A percentile compares a stretch with the other conserved stretches of the same genome.
Conservation (phyloP, 129 eudicot species). For the Logfia minima region DNA sequence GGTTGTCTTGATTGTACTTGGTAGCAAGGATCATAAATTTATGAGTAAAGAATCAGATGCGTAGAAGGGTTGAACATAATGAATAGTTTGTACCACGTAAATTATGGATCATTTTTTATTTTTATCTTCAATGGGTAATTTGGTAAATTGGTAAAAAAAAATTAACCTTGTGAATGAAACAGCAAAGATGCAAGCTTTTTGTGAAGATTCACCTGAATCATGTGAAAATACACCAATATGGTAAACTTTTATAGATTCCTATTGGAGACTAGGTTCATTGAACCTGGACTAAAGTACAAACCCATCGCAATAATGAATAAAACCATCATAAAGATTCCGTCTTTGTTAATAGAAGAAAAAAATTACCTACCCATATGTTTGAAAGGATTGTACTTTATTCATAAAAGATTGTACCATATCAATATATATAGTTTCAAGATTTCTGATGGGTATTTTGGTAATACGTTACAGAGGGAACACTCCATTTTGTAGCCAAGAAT, state of each 20-base stretch:
- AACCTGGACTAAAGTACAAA: conserved; percentile 14
- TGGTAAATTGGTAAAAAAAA: neutral
- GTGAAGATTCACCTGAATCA: neutral
- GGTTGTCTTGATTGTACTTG: conserved; percentile 8
- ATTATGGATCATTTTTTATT: neutral
- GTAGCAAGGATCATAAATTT: neutral
- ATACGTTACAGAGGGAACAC: conserved; percentile 70
- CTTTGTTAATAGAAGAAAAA: neutral
- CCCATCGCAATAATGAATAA: neutral
- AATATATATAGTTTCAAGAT: neutral
- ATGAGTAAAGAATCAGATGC: neutral
- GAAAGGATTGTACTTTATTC: conserved; percentile 8
- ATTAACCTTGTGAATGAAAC: neutral
- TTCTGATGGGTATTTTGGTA: conserved; percentile 30
- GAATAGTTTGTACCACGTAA: neutral
- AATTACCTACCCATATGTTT: neutral
- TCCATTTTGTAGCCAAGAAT: conserved; percentile 93
- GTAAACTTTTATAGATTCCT: neutral
- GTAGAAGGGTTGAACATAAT: neutral
- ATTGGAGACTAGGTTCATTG: conserved; percentile 40
- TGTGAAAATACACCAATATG: neutral
- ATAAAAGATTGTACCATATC: conserved; percentile 7
- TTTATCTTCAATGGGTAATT: conserved; percentile 13
- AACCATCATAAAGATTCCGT: neutral
- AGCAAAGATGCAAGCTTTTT: neutral